phyloP scores from a whole-genome alignment of 352 stramenopile species.

The Phytophthora nicotianae region DNA sequence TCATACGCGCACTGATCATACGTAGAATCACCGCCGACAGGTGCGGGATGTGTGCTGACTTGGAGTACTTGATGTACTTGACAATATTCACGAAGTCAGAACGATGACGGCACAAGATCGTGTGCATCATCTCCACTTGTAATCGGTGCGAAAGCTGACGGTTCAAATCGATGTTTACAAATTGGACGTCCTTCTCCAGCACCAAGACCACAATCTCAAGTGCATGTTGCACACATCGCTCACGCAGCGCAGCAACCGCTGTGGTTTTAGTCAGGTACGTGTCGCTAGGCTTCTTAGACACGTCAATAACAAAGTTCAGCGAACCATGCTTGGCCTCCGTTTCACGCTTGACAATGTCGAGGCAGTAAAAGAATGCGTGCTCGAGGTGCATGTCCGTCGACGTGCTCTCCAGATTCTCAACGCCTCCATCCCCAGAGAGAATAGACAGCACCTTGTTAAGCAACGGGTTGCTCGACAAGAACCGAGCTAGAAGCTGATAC shows the following conservation, averaged over 20 bases:
- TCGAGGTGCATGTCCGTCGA: conserved; percentile 77
- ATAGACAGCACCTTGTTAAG: conserved; percentile 77
- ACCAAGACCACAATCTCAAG: conserved; percentile 82
- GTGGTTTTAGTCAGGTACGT: conserved; percentile 62
- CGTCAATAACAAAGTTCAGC: conserved; percentile 66
- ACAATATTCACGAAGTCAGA: conserved; percentile 80
- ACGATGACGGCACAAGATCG: conserved; percentile 71
- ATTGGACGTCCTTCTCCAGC: conserved; percentile 69
- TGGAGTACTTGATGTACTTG: conserved; percentile 88
- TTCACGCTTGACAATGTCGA: conserved; percentile 79
- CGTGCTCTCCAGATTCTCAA: conserved; percentile 76
- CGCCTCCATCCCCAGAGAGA: conserved; percentile 67
- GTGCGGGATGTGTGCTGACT: conserved; percentile 72
- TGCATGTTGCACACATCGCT: conserved; percentile 75
- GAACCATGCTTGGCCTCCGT: conserved; percentile 72
- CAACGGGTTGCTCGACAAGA: conserved; percentile 69
- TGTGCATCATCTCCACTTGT: conserved; percentile 82
- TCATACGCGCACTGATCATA: conserved; percentile 70
- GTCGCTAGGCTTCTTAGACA: conserved; percentile 47
- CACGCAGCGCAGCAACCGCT: conserved; percentile 51
- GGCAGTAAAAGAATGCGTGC: conserved; percentile 83
- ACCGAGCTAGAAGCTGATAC: conserved; percentile 70
- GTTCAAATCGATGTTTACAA: conserved; percentile 67
- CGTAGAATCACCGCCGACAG: conserved; percentile 73
- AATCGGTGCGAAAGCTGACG: conserved; percentile 61